These are phyloP conservation scores for Ganoderma sinense DNA, from an alignment of 1,284 basidiomycete species.

Conservation along the genomic window DNA sequence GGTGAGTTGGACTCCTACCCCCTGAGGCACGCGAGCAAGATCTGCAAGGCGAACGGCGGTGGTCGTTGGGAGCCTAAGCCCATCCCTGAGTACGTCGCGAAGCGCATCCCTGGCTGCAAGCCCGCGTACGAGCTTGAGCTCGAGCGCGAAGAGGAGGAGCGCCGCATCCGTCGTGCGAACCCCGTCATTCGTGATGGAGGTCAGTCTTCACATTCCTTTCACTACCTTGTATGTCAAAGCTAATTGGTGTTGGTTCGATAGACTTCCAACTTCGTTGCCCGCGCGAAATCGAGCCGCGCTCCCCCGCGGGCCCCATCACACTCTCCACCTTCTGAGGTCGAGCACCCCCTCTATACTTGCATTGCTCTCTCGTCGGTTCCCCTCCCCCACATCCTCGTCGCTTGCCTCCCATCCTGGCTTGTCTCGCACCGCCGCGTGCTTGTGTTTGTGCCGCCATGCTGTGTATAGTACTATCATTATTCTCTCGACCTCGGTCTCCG, in stretches of 20 bases:
- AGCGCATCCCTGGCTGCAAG: constrained; percentile 68
- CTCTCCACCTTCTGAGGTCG: constrained; percentile 56
- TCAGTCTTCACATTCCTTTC: constrained; percentile 35
- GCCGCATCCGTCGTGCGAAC: constrained; percentile 54
- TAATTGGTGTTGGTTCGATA: constrained; percentile 33
- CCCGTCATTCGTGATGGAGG: constrained; percentile 71
- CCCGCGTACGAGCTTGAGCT: constrained; percentile 70
- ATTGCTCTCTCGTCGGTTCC: constrained; percentile 8
- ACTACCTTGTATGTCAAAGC: not conserved
- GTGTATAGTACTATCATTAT: constrained; percentile 31
- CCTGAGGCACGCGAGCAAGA: constrained; percentile 63
- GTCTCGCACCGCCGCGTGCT: constrained; percentile 3
- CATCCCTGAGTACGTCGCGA: constrained; percentile 49
- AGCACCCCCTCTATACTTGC: not conserved
- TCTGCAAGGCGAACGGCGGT: constrained; percentile 79
- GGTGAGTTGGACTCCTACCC: constrained; percentile 77
- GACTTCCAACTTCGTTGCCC: constrained; percentile 70
- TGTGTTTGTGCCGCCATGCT: constrained; percentile 28
- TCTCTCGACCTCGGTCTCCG: constrained; percentile 11
- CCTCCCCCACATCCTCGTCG: not conserved
- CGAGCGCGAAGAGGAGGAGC: constrained; percentile 66
- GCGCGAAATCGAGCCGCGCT: constrained; percentile 50
- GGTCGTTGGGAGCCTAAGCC: constrained; percentile 77
- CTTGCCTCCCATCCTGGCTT: not conserved
- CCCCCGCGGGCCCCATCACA: constrained; percentile 44